Evolutionary conservation across 1,284 basidiomycete species (phyloP).

Genomic region (Pseudozyma hubeiensis): DNA sequence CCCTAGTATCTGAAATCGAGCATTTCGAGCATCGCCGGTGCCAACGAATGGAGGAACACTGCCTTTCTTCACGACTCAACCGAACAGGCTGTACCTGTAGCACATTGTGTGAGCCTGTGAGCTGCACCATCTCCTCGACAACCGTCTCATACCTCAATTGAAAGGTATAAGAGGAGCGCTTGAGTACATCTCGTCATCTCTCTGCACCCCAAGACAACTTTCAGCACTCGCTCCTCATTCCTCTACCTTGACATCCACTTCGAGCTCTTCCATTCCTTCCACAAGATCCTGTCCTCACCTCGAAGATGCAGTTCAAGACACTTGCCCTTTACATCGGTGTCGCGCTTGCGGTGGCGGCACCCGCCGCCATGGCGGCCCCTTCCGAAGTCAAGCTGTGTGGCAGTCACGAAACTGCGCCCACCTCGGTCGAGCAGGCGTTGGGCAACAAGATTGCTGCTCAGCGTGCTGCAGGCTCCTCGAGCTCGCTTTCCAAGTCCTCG

Average conservation of each 20-base stretch:
- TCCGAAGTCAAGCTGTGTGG: conserved; percentile 24
- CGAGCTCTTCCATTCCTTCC: background rate
- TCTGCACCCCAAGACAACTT: too few relatives aligned
- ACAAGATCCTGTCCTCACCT: background rate
- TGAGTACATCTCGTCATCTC: background rate
- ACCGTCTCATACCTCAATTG: too few relatives aligned
- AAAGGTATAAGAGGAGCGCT: background rate
- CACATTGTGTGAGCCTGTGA: too few relatives aligned
- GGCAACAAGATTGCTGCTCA: conserved; percentile 12
- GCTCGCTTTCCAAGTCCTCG: conserved; percentile 2
- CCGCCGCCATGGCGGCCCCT: conserved; percentile 25
- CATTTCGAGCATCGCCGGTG: too few relatives aligned
- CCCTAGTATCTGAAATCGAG: background rate
- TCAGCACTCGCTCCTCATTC: background rate
- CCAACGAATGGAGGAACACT: background rate
- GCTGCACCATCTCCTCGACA: too few relatives aligned
- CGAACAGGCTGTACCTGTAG: too few relatives aligned
- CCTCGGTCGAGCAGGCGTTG: conserved; percentile 27
- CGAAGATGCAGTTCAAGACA: conserved; percentile 39
- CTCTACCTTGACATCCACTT: background rate
- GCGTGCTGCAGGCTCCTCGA: background rate
- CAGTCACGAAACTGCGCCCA: conserved; percentile 23
- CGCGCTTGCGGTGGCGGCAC: conserved; percentile 21
- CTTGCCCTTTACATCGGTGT: conserved; percentile 25
- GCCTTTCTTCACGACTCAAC: too few relatives aligned